Base-by-base conservation (phyloP, 2,329 filamentous ascomycete species). In the Xylariaceae sp. region DNA sequence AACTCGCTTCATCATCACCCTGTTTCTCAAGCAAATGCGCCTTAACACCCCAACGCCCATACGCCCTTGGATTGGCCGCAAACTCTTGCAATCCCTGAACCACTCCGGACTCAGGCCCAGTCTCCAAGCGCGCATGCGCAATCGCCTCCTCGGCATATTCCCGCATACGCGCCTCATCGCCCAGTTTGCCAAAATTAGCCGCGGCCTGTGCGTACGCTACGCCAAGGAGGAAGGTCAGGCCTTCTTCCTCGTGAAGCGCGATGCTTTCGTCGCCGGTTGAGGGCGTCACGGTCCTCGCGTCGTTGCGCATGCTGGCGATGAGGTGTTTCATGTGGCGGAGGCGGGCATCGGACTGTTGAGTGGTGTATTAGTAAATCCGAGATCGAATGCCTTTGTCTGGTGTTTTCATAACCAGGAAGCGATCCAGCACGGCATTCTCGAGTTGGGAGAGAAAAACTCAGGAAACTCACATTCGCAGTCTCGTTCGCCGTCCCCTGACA, bases 121-220 rank as follows among this genome's bases (percentile, higher is more conserved):
- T 66, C 65, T 76, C 74, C 4, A 71, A 64, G 37, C 62, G 64
- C 35, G 75, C 37, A 8, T 73, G 73, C 4, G 65, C 71, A 1
- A 65, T 68, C 2, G 75, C 75, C 44, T 64, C 53, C 1, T n/a
- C 18, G 2, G 74, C 75, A 58, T 72, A 74, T 56, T 66, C 64
- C 1, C 55, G 63, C 0, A 73, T 70, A 58, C 66, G 66, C 39
- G 66, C 66, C 59, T 71, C 71, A 35, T 72, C 67, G 10, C 71
- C 74, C 58, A 75, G 73, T 55, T 75, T 67, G 9, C 72, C 71
- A 44, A 68, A 74, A 50, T 76, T 73, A n/a, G 77, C 66, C 15
- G 75, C 75, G 1, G 75, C 75, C 0, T 72, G 66, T 1, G 72
- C 73, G 56, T 74, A 73, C 3, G 71, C 72, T n/a, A 67, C 67